phyloP scores from a whole-genome alignment of 805 yeast genomes.

The Cyberlindnera japonica region DNA sequence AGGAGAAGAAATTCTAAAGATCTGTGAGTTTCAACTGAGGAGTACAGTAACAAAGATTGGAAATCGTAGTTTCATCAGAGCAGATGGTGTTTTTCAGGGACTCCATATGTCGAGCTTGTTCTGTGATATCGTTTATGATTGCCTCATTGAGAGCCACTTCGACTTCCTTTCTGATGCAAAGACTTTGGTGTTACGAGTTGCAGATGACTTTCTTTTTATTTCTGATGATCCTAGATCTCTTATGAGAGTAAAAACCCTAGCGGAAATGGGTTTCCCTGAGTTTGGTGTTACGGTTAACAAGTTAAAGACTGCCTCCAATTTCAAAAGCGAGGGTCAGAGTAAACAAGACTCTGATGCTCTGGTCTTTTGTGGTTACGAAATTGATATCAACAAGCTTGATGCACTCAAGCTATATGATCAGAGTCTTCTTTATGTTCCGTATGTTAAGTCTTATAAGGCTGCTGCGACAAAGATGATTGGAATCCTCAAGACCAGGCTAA shows the following conservation, averaged over 20 bases:
- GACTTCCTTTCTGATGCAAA: constrained; percentile 23
- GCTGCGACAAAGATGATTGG: constrained; percentile 14
- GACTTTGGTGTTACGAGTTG: constrained; percentile 55
- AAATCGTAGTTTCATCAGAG: constrained; percentile 41
- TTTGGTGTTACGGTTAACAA: constrained; percentile 30
- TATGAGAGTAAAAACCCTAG: constrained; percentile 25
- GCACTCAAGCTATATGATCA: constrained; percentile 32
- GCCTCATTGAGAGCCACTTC: constrained; percentile 40
- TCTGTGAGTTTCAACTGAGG: constrained; percentile 51
- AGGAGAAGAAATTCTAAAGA: constrained; percentile 41
- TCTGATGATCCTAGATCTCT: constrained; percentile 41
- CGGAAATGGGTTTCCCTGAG: constrained; percentile 37
- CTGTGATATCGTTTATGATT: constrained; percentile 71
- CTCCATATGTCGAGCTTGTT: constrained; percentile 69
- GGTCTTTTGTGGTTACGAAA: constrained; percentile 41
- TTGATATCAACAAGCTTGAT: constrained; percentile 32
- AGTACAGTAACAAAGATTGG: constrained; percentile 43
- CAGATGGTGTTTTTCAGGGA: constrained; percentile 81
- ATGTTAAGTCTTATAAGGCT: constrained; percentile 12
- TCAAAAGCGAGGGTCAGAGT: constrained; percentile 15
- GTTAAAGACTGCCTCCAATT: constrained; percentile 37
- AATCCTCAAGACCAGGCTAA: constrained; percentile 32
- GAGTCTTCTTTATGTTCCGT: constrained; percentile 15
- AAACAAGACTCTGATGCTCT: constrained; percentile 11
- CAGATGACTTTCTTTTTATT: constrained; percentile 82